phyloP scores from a whole-genome alignment of 345 rosid species.

The Eutrema japonicum region DNA sequence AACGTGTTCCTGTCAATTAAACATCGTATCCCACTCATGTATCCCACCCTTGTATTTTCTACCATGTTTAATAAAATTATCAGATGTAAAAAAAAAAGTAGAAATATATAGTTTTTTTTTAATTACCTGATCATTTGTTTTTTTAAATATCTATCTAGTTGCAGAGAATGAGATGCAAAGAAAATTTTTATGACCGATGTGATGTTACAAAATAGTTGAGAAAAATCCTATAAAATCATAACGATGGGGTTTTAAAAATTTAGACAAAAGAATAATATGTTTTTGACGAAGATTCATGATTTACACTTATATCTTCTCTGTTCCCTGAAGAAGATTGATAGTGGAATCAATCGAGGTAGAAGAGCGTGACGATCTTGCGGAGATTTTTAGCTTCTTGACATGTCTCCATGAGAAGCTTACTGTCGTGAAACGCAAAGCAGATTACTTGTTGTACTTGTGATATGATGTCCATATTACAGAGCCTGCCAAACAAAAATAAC shows the following conservation, averaged over 20 bases:
- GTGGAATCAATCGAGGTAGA: conserved; percentile 74
- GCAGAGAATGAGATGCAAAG: not conserved
- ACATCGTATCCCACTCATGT: too few relatives aligned
- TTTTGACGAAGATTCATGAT: conserved; percentile 24
- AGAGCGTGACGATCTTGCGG: conserved; percentile 88
- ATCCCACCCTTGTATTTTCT: too few relatives aligned
- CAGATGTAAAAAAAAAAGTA: too few relatives aligned
- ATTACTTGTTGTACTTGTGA: conserved; percentile 96
- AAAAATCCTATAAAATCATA: conserved; percentile 7
- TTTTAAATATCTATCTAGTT: not conserved
- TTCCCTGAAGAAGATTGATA: not conserved
- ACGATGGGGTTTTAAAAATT: conserved; percentile 21
- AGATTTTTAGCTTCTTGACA: conserved; percentile 95
- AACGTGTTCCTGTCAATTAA: too few relatives aligned
- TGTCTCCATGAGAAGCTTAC: conserved; percentile 90
- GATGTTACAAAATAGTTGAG: conserved; percentile 11
- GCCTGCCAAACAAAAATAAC: conserved; percentile 57
- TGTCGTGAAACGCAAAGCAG: conserved; percentile 98
- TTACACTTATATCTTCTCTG: conserved; percentile 35
- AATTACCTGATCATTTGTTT: too few relatives aligned
- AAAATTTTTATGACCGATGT: not conserved
- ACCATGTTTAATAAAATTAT: too few relatives aligned
- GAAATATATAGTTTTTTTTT: too few relatives aligned
- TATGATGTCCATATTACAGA: conserved; percentile 93
- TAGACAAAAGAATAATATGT: conserved; percentile 36